Base-by-base conservation (phyloP, 331 rosid species). In the Malus hybrid region DNA sequence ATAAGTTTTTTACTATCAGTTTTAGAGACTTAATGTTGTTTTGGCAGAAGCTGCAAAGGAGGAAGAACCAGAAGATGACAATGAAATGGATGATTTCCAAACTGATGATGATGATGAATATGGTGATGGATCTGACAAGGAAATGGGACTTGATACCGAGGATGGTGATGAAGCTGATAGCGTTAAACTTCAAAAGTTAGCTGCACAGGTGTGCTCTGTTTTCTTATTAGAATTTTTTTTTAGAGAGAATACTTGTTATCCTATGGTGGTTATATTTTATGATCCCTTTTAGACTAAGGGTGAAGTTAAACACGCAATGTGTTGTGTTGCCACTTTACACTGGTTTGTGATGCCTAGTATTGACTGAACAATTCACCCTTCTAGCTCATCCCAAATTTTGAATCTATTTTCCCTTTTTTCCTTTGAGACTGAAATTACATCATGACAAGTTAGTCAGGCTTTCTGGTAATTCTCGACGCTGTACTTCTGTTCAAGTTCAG, bases 61-160 rank as follows among this genome's bases (percentile, higher is more conserved):
- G 70, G 97, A 86, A 68, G 98, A 89, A 81, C 92, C 78, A 46
- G 97, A 93, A 82, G 98, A 93, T 67, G 97, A 93, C 19, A 93
- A 93, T 78, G 96, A 91, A 71, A 93, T 93, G 98, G 98, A 93
- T 85, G 97, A 94, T 76, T 88, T 91, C 85, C 96, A 79, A 81
- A 84, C 89, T 15, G 97, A 93, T 65, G 97, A 88, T 15, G 98
- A 90, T 10, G 93, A 90, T 42, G 98, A 91, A 6, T 93, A 87
- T 57, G 98, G 83, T 46, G 93, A 81, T 79, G 94, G 86, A 62
- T 91, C 92, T 82, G 97, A 93, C 79, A 93, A 80, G 88, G 97
- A 93, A 80, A 90, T 93, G 98, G 98, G 98, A 70, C 86, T 76
- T 73, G 97, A 90, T 79, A 85, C 80, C 5, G 98, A 91, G 76